Percentiles rank a stretch among this genome's conserved stretches.
phyloP scores from a whole-genome alignment of 176 grass and related monocot species.

The Carex kokanica region DNA sequence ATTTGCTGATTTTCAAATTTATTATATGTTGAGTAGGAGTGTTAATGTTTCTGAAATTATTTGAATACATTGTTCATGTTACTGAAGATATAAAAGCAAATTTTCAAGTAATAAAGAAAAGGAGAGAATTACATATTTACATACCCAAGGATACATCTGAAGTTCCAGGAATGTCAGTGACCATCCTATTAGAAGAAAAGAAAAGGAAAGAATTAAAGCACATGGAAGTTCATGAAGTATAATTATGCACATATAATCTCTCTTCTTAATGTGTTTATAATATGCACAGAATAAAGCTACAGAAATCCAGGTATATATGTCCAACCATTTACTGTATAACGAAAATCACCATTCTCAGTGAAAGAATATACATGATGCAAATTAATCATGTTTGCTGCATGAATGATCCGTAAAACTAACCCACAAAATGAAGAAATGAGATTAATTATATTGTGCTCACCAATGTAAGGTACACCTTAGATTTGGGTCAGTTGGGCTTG shows the following conservation, averaged over 20 bases:
- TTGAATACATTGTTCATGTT: background rate
- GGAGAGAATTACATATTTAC: background rate
- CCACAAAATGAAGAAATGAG: conserved; percentile 15
- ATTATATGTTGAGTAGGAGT: background rate
- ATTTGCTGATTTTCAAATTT: background rate
- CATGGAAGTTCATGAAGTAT: background rate
- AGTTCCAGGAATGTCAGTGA: conserved; percentile 67
- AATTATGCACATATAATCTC: background rate
- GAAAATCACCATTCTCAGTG: background rate
- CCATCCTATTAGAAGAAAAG: conserved; percentile 49
- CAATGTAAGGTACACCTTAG: conserved; percentile 86
- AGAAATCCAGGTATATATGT: no score
- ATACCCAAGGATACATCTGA: conserved; percentile 54
- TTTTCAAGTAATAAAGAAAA: background rate
- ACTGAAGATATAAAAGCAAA: background rate
- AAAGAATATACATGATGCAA: background rate
- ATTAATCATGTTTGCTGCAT: background rate
- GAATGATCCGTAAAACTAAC: background rate
- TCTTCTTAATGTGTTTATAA: background rate
- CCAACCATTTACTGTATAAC: background rate
- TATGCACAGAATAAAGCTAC: background rate
- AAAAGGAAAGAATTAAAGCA: background rate
- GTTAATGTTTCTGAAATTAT: background rate
- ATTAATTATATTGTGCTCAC: conserved; percentile 33
- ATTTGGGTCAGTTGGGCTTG: conserved; percentile 59